phyloP scores from a whole-genome alignment of 257 asterid species.

The Fraxinus excelsior region DNA sequence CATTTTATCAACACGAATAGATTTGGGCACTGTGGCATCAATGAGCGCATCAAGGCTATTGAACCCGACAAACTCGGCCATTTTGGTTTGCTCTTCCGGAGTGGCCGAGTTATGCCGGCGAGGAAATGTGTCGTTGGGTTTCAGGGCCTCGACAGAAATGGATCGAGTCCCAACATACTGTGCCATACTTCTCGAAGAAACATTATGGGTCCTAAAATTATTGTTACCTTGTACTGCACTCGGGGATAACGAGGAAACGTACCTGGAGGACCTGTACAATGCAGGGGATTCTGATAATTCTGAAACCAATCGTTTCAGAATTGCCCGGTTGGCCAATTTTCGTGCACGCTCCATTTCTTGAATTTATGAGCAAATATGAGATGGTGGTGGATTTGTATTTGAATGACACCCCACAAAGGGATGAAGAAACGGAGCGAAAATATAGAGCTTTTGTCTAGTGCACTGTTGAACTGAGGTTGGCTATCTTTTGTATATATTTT shows the following conservation, averaged over 20 bases:
- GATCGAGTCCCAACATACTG: slow-evolving; percentile 44
- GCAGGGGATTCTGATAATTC: slow-evolving; percentile 48
- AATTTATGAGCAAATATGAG: not conserved
- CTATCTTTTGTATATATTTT: slow-evolving; percentile 18
- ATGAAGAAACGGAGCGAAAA: slow-evolving; percentile 10
- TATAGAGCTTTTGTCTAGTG: slow-evolving; percentile 25
- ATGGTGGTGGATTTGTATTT: not conserved
- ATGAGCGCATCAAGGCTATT: slow-evolving; percentile 60
- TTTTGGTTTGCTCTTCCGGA: slow-evolving; percentile 77
- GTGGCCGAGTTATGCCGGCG: slow-evolving; percentile 96
- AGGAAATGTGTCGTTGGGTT: slow-evolving; percentile 78
- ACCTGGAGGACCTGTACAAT: slow-evolving; percentile 56
- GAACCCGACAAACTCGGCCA: slow-evolving; percentile 80
- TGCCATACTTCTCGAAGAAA: slow-evolving; percentile 18
- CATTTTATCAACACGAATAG: slow-evolving; percentile 71
- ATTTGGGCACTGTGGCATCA: slow-evolving; percentile 91
- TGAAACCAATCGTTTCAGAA: slow-evolving; percentile 65
- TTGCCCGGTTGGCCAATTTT: slow-evolving; percentile 63
- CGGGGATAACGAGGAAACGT: slow-evolving; percentile 67
- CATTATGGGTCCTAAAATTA: slow-evolving; percentile 11
- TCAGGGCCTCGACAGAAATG: slow-evolving; percentile 71
- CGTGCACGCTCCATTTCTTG: slow-evolving; percentile 74
- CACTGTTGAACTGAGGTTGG: slow-evolving; percentile 19
- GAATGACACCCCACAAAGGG: slow-evolving; percentile 26
- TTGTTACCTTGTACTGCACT: slow-evolving; percentile 40